These are phyloP conservation scores for Thuja plicata DNA, from an alignment of 83 land plant genomes.

Conservation along the genomic window DNA sequence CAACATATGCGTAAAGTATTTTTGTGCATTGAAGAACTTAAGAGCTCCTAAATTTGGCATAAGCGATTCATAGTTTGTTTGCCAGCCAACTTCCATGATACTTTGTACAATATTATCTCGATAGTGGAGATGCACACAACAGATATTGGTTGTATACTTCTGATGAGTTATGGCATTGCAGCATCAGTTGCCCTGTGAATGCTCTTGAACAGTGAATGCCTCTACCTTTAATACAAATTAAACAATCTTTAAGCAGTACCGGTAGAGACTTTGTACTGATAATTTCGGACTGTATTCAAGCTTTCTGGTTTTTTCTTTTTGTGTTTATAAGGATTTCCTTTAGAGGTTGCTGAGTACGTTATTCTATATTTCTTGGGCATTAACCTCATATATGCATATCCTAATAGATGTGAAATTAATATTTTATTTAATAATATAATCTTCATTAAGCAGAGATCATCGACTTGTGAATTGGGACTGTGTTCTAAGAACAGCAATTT, in stretches of 20 bases:
- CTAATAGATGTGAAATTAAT: not conserved
- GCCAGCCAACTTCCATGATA: not conserved
- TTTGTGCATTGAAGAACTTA: not conserved
- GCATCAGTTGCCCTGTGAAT: not conserved
- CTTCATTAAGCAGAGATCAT: constrained; percentile 50
- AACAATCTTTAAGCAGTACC: not conserved
- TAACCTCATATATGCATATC: not conserved
- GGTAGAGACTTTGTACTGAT: not conserved
- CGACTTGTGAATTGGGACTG: constrained; percentile 98
- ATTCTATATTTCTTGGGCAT: not conserved
- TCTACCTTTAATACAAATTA: not conserved
- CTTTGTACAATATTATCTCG: not conserved
- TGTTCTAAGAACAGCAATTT: constrained; percentile 82
- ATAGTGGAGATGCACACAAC: not conserved
- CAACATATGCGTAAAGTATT: not conserved
- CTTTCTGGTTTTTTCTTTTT: not conserved
- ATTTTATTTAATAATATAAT: constrained; percentile 1
- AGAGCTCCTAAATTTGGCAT: not conserved
- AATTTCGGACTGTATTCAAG: not conserved
- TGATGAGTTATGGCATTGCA: not conserved
- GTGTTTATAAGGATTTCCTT: not conserved
- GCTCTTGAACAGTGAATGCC: not conserved
- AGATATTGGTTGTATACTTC: not conserved
- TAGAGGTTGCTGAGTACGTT: not conserved
- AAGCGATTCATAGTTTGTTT: not conserved